These are phyloP conservation scores for Paecilomyces sp. DNA, from an alignment of 2,329 filamentous ascomycete species.

Conservation along the genomic window DNA sequence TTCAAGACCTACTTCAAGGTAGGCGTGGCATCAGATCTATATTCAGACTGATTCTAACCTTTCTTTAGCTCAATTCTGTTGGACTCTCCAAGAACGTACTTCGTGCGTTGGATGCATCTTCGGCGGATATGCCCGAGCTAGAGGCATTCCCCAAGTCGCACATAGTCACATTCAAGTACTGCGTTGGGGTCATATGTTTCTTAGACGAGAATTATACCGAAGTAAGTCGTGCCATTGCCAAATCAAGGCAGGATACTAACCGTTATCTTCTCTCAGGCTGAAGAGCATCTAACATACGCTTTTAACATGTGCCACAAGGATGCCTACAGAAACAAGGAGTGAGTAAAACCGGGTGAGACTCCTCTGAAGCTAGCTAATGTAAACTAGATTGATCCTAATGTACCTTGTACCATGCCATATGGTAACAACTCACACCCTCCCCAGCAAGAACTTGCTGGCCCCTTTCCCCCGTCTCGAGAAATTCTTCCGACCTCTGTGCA, in stretches of 20 bases:
- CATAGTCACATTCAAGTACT: constrained; percentile 93
- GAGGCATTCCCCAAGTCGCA: constrained; percentile 80
- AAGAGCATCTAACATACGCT: constrained; percentile 71
- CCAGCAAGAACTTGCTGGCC: constrained; percentile 61
- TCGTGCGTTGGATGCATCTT: constrained; percentile 69
- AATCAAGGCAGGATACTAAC: constrained; percentile 4
- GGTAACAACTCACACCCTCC: constrained; percentile 78
- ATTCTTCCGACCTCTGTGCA: constrained; percentile 70
- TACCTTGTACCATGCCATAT: constrained; percentile 93
- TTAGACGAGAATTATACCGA: constrained; percentile 86
- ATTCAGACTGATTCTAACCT: constrained; percentile 5
- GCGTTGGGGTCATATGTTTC: constrained; percentile 87
- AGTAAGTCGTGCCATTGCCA: constrained; percentile 38
- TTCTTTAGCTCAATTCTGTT: constrained; percentile 66
- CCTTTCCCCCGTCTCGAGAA: constrained; percentile 69
- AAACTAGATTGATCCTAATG: constrained; percentile 70
- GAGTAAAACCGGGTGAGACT: constrained; percentile 22
- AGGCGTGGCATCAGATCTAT: constrained; percentile 5
- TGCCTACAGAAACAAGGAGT: constrained; percentile 74
- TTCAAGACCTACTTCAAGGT: constrained; percentile 98
- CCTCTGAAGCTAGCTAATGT: constrained; percentile 14
- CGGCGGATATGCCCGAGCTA: constrained; percentile 72
- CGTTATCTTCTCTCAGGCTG: constrained; percentile 48
- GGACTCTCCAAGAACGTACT: constrained; percentile 86
- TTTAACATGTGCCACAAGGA: constrained; percentile 73